phyloP scores from a whole-genome alignment of 1,284 basidiomycete genomes.

The Cutaneotrichosporon cutaneum region DNA sequence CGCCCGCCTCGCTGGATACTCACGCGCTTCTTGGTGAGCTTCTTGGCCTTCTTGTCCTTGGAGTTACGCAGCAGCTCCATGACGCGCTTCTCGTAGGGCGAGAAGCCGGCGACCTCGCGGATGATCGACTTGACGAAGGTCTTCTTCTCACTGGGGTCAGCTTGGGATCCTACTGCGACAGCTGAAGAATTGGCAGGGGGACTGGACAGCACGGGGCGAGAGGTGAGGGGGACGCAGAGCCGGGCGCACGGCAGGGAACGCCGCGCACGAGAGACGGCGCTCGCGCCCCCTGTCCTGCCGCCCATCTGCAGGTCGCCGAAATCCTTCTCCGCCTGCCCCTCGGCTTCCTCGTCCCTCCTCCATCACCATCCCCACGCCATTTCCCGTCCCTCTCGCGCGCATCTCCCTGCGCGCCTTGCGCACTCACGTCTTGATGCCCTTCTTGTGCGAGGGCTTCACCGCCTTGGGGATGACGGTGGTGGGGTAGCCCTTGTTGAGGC shows the following conservation, averaged over 20 bases:
- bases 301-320: too few relatives aligned
- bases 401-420: background rate
- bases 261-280: too few relatives aligned
- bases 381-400: background rate
- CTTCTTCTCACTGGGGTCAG: conserved; percentile 61
- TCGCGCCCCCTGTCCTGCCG: too few relatives aligned
- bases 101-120: conserved; percentile 95
- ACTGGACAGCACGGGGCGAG: background rate
- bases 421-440: conserved; percentile 68
- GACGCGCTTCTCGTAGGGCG: conserved; percentile 96
- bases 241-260: too few relatives aligned
- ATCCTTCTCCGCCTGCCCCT: background rate
- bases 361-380: background rate
- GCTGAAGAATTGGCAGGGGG: background rate
- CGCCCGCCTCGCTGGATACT: too few relatives aligned
- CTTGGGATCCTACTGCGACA: background rate
- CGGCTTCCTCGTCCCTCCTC: too few relatives aligned
- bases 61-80: conserved; percentile 99
- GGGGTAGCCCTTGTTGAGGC: conserved; percentile 88
- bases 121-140: conserved; percentile 88
- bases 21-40: conserved; percentile 97
- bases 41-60: conserved; percentile 98
- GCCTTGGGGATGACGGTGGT: conserved; percentile 81
- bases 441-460: conserved; percentile 83
- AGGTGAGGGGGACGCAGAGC: background rate